Evolutionary conservation across 2,329 filamentous ascomycete genomes (phyloP).

Genomic region (Cadophora sp.): DNA sequence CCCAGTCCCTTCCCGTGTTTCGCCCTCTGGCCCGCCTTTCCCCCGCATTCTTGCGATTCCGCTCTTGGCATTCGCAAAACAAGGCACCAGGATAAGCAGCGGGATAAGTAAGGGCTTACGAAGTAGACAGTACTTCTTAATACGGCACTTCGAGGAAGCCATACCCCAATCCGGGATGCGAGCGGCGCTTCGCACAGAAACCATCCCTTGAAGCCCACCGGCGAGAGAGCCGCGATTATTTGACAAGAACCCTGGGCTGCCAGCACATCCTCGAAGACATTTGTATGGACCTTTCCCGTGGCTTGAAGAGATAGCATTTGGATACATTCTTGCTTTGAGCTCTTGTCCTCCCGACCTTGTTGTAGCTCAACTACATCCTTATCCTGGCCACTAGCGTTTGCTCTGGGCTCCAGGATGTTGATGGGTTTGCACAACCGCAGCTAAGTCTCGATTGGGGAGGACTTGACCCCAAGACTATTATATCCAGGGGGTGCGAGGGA

Average conservation of each 20-base stretch:
- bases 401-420: background rate
- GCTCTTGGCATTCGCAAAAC: too few species aligned
- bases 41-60: too few species aligned
- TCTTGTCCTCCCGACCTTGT: background rate
- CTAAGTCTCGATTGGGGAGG: background rate
- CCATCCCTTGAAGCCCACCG: too few species aligned
- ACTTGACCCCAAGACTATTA: constrained; percentile 13
- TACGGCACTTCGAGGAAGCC: too few species aligned
- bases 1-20: too few species aligned
- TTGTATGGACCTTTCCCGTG: constrained; percentile 2
- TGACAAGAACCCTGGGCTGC: constrained; percentile 12
- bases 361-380: background rate
- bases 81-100: too few species aligned
- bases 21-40: too few species aligned
- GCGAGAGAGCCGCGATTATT: constrained; percentile 11
- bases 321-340: background rate
- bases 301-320: background rate
- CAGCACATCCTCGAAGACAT: constrained; percentile 12
- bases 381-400: background rate
- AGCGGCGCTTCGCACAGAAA: too few species aligned
- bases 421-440: background rate
- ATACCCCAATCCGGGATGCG: too few species aligned
- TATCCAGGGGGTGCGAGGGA: constrained; percentile 8
- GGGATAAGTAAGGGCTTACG: too few species aligned
- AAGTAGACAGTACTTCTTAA: too few species aligned